A percentile compares a stretch with the other conserved stretches of the same genome.
These are phyloP conservation scores for Lipomyces lipofer DNA, from an alignment of 805 yeast species.

Conservation along the genomic window DNA sequence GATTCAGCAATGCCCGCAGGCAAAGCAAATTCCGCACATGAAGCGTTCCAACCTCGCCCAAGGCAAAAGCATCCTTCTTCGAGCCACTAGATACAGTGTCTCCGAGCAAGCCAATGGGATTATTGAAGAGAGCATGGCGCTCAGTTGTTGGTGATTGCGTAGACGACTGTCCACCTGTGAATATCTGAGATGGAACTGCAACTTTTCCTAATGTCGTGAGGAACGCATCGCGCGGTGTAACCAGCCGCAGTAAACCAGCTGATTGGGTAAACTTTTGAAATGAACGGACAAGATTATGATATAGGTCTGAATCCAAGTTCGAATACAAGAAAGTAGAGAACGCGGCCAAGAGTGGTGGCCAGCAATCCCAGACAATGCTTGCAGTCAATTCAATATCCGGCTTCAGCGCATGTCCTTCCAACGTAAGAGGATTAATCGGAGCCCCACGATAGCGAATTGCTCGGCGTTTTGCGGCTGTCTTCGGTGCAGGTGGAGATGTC, in stretches of 20 bases:
- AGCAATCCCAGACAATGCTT: constrained; percentile 33
- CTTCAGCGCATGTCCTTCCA: constrained; percentile 27
- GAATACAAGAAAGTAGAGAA: constrained; percentile 60
- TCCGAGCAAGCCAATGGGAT: constrained; percentile 29
- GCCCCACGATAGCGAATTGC: constrained; percentile 27
- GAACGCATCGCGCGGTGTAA: constrained; percentile 59
- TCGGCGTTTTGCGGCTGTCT: constrained; percentile 7
- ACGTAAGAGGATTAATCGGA: constrained; percentile 28
- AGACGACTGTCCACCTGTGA: constrained; percentile 21
- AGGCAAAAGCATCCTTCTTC: not conserved
- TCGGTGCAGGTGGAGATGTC: not conserved
- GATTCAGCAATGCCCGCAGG: constrained; percentile 72
- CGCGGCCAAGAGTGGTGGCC: constrained; percentile 46
- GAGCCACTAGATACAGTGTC: constrained; percentile 12
- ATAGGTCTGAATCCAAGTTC: constrained; percentile 67
- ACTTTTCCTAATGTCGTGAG: constrained; percentile 38
- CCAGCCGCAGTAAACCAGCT: constrained; percentile 68
- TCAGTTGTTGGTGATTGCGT: constrained; percentile 19
- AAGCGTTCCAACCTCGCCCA: constrained; percentile 35
- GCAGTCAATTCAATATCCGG: constrained; percentile 24
- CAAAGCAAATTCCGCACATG: constrained; percentile 72
- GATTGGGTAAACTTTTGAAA: constrained; percentile 81
- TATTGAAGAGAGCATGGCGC: constrained; percentile 18
- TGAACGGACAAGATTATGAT: constrained; percentile 66
- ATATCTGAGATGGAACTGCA: constrained; percentile 34